A percentile compares a stretch with the other conserved stretches of the same genome.
Conservation (phyloP, 345 rosid species). For the Camelina laxa region DNA sequence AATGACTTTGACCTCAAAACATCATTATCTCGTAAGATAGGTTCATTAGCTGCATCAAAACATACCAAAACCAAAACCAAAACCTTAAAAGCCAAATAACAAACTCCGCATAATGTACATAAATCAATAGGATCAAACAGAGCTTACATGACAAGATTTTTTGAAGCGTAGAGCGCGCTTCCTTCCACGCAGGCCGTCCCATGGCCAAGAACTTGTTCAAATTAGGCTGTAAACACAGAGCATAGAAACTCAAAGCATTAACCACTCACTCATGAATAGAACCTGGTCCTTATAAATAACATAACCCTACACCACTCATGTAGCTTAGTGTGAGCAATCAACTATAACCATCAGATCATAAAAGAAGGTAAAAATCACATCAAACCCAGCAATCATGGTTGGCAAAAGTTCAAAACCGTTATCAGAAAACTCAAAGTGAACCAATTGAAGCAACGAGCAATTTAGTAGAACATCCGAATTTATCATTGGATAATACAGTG, state of each 20-base stretch:
- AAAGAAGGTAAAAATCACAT: background rate
- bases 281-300: background rate
- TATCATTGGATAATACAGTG: background rate
- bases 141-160: slow-evolving; percentile 74
- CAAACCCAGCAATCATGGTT: slow-evolving; percentile 6
- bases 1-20: slow-evolving; percentile 67
- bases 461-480: background rate
- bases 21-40: slow-evolving; percentile 70
- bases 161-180: slow-evolving; percentile 89
- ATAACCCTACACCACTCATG: background rate
- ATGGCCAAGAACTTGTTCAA: slow-evolving; percentile 77
- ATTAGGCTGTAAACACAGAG: slow-evolving; percentile 66
- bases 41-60: slow-evolving; percentile 67
- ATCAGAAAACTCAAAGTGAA: background rate
- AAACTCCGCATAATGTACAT: slow-evolving; percentile 10
- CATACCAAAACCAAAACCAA: slow-evolving; percentile 39
- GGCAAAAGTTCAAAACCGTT: background rate
- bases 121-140: slow-evolving; percentile 8
- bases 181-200: slow-evolving; percentile 97
- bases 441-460: background rate
- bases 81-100: slow-evolving; percentile 13
- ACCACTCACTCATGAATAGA: background rate
- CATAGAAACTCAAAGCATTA: slow-evolving; percentile 22
- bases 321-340: background rate
- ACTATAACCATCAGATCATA: slow-evolving; percentile 14